Base-by-base conservation (phyloP, 78 protist genomes). In the Tieghemostelium lacteum region DNA sequence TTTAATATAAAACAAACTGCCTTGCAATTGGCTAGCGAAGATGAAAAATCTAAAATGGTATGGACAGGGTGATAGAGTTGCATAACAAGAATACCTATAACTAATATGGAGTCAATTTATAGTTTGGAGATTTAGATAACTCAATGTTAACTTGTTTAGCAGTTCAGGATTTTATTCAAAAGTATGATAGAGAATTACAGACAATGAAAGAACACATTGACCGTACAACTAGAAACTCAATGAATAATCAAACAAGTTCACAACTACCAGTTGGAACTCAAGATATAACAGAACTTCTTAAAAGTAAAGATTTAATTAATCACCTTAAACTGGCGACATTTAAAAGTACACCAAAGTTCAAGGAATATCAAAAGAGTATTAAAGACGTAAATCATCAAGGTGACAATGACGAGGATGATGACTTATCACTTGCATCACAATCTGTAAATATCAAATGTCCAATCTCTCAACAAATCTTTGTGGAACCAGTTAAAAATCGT, bases 371-470 rank as follows among this genome's bases (percentile, higher is more conserved):
- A 31, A 58, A 60, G 34, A 28, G 34, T 2, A 36, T 78, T 31
- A 60, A 49, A 49, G 19, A n/a, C 8, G 50, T 67, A 2, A 78
- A 78, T 55, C 76, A 78, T 36, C 10, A 34, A 7, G 76, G 66
- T 5, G 20, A 24, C 19, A 20, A 28, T 22, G 88, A 33, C 14
- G 64, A 66, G 5, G 72, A 75, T 45, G 88, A 78, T 37, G 88
- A 78, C 66, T 37, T 78, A 0, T 39, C 66, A 20, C 33, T 78
- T n/a, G 66, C 88, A 33, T 78, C 88, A 26, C 88, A 78, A 55
- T 36, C 88, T 1, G 29, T 78, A 39, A 67, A 58, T 39, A 55
- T 78, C 26, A 66, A n/a, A n/a, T 78, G 88, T 54, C 88, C 88
- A 66, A 36, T 78, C 2, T 50, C 88, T 1, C 52, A 66, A n/a